phyloP scores from a whole-genome alignment of 345 rosid genomes.

The Hibiscus syriacus region DNA sequence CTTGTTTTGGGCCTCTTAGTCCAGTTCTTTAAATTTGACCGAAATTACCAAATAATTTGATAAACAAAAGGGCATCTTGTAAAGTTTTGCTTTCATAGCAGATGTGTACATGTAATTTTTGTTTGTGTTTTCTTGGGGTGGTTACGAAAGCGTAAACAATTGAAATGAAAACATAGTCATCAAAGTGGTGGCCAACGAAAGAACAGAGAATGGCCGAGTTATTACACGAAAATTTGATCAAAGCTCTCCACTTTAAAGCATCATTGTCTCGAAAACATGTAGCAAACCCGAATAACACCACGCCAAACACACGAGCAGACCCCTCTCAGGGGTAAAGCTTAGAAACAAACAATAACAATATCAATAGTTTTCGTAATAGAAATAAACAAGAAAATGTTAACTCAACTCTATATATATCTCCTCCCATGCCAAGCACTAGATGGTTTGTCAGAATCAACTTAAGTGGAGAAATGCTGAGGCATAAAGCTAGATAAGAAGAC shows the following conservation, averaged over 20 bases:
- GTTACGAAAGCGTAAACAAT: too few relatives aligned
- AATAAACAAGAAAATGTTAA: conserved; percentile 23
- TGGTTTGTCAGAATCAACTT: background rate
- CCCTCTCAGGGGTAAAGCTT: background rate
- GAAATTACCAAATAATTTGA: background rate
- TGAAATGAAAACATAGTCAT: background rate
- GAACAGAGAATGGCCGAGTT: conserved; percentile 8
- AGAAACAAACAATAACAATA: conserved; percentile 2
- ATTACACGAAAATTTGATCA: conserved; percentile 13
- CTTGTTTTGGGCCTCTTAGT: background rate
- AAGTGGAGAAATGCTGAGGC: conserved; percentile 10
- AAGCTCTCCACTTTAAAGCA: background rate
- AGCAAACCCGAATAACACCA: conserved; percentile 24
- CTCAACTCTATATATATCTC: conserved; percentile 6
- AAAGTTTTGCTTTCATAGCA: background rate
- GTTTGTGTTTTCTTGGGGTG: too few relatives aligned
- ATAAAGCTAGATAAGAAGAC: conserved; percentile 6
- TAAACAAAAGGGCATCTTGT: background rate
- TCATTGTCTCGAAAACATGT: conserved; percentile 10
- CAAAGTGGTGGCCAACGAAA: background rate
- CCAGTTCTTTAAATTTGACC: background rate
- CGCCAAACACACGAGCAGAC: conserved; percentile 28
- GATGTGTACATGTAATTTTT: too few relatives aligned
- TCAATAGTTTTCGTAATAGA: background rate
- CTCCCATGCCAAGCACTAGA: background rate